Evolutionary conservation across 1,284 basidiomycete genomes (phyloP), one percentile per base, ranked within the genome.

Genomic region (Moesziomyces sp.): DNA sequence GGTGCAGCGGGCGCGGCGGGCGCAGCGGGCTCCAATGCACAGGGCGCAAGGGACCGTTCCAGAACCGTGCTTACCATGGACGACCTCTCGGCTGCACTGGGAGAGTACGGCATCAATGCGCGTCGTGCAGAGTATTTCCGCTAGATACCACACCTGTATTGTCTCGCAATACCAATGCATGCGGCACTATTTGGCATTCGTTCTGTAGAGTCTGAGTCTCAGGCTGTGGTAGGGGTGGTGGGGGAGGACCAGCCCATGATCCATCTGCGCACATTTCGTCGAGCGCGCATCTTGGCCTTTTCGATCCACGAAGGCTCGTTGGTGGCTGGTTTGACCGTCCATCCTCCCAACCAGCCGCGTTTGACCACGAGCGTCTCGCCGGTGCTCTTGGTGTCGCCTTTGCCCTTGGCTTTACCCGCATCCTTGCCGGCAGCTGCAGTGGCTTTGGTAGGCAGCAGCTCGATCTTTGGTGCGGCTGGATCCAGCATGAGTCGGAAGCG

Each of bases 41-140:
- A 55, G 5, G 62, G 59, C 42, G 58, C 62, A 46, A 58, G 62
- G 26, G 94, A 97, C 83, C 93, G 94, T 82, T 93, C 93, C 42
- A 90, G 93, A 72, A 98, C 97, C n/a, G 94, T 95, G 0, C 86
- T 99, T 65, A 97, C 94, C 6, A 97, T 98, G 94, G 97, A 99
- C 71, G 97, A 99, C 83, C 87, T 99, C 48, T 92, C 91, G 66
- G 88, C 94, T 8, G 97, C 97, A 1, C 88, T 99, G 26, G 88
- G 89, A 44, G 97, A 99, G 85, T 97, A 98, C 82, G 96, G 97
- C 7, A 78, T 84, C 63, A 80, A 83, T 49, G 79, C 81, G 46
- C 64, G 78, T 13, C 65, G 81, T 14, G 77, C 82, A 26, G 81
- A 83, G 50, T 79, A 76, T 65, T 83, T 78, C 70, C 81, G 81